phyloP scores from a whole-genome alignment of 345 rosid genomes.

The Crucihimalaya himalaica region DNA sequence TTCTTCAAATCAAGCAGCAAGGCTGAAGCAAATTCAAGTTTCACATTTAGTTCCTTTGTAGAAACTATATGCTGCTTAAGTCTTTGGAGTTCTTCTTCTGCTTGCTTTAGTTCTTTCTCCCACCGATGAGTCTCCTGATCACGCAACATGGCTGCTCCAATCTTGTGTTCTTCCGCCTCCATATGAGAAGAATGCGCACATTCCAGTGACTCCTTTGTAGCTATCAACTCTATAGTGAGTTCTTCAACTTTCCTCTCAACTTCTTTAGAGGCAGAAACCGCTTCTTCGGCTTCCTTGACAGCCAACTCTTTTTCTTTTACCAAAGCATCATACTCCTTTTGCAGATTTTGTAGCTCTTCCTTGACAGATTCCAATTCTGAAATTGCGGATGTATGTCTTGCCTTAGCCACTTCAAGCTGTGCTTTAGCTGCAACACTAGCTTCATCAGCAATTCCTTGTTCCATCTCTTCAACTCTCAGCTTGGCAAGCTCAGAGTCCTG shows the following conservation, averaged over 20 bases:
- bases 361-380: conserved; percentile 72
- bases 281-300: conserved; percentile 70
- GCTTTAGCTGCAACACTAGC: conserved; percentile 92
- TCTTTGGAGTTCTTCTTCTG: conserved; percentile 78
- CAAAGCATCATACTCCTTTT: conserved; percentile 57
- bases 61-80: conserved; percentile 69
- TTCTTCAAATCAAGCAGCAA: conserved; percentile 76
- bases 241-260: conserved; percentile 92
- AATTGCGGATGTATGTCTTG: conserved; percentile 71
- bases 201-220: conserved; percentile 76
- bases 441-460: conserved; percentile 90
- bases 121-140: conserved; percentile 79
- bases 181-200: conserved; percentile 90
- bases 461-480: conserved; percentile 89
- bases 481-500: conserved; percentile 90
- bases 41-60: conserved; percentile 71
- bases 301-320: conserved; percentile 62
- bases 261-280: conserved; percentile 66
- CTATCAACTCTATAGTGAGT: conserved; percentile 80
- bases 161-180: conserved; percentile 90
- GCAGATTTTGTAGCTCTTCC: conserved; percentile 62
- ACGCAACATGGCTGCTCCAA: conserved; percentile 77
- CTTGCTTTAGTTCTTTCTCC: conserved; percentile 87
- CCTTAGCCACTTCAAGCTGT: conserved; percentile 91
- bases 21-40: conserved; percentile 65